Conservation (phyloP, 495 filamentous ascomycete species). For the Usnea hakonensis region DNA sequence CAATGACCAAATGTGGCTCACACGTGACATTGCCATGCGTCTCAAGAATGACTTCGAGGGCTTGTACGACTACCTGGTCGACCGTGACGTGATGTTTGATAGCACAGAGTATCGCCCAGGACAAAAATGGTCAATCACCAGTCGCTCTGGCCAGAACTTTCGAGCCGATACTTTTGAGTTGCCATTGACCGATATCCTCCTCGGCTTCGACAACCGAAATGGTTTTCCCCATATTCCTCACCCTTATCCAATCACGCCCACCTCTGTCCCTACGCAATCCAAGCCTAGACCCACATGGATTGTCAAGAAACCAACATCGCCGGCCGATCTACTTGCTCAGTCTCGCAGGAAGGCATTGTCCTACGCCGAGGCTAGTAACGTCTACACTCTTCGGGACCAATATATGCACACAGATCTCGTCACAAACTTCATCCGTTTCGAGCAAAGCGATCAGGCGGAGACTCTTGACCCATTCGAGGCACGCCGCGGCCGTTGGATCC, state of each 20-base stretch:
- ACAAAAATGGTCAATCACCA: constrained; percentile 56
- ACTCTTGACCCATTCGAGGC: constrained; percentile 49
- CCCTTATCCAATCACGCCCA: constrained; percentile 59
- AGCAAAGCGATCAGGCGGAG: constrained; percentile 46
- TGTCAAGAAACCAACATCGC: constrained; percentile 27
- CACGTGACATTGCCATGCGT: constrained; percentile 45
- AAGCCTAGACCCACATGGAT: constrained; percentile 34
- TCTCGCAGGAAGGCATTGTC: constrained; percentile 47
- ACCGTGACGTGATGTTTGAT: constrained; percentile 60
- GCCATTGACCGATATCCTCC: constrained; percentile 59
- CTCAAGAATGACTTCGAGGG: constrained; percentile 61
- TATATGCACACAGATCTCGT: constrained; percentile 49
- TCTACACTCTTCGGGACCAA: constrained; percentile 44
- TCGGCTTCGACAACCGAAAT: constrained; percentile 57
- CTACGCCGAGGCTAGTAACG: constrained; percentile 62
- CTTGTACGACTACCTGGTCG: constrained; percentile 66
- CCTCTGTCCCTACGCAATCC: constrained; percentile 22
- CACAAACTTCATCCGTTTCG: constrained; percentile 55
- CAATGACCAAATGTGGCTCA: constrained; percentile 50
- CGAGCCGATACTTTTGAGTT: constrained; percentile 52
- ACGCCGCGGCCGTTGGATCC: constrained; percentile 61
- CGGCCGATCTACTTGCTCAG: constrained; percentile 27
- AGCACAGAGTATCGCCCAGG: constrained; percentile 43
- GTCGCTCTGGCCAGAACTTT: constrained; percentile 45
- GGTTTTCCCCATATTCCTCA: constrained; percentile 60